Percentiles rank a stretch among this genome's conserved stretches.
Evolutionary conservation across 192 early-diverging fungal species (phyloP).

Genomic region (Nowakowskiella sp.): DNA sequence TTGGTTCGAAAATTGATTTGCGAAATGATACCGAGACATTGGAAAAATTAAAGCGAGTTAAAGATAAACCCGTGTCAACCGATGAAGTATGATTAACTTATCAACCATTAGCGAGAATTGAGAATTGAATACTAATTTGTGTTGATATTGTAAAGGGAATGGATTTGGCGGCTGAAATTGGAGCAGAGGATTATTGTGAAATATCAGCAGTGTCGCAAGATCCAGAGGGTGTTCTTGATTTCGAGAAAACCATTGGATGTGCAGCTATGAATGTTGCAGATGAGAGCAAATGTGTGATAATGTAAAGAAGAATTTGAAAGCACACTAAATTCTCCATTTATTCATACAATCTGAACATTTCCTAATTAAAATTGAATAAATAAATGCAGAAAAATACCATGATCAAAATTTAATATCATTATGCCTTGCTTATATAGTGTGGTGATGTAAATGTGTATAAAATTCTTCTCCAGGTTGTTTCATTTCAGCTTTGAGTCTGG

Average conservation of each 20-base stretch:
- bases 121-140: background rate
- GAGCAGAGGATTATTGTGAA: background rate
- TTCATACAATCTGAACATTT: too few species aligned
- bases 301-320: too few species aligned
- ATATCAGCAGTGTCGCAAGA: background rate
- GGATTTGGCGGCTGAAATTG: slow-evolving; percentile 1
- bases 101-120: background rate
- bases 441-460: too few species aligned
- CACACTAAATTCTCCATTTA: too few species aligned
- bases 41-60: background rate
- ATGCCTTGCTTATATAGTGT: too few species aligned
- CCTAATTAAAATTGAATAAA: too few species aligned
- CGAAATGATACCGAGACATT: background rate
- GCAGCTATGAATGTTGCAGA: too few species aligned
- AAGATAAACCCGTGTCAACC: background rate
- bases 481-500: too few species aligned
- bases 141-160: background rate
- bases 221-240: slow-evolving; percentile 1
- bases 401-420: too few species aligned
- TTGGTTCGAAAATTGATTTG: background rate
- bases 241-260: background rate
- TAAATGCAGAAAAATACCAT: too few species aligned
- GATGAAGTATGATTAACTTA: background rate
- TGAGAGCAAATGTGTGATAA: too few species aligned
- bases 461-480: too few species aligned